Base-by-base conservation (phyloP, 352 stramenopile genomes). In the Phytophthora pinifolia region DNA sequence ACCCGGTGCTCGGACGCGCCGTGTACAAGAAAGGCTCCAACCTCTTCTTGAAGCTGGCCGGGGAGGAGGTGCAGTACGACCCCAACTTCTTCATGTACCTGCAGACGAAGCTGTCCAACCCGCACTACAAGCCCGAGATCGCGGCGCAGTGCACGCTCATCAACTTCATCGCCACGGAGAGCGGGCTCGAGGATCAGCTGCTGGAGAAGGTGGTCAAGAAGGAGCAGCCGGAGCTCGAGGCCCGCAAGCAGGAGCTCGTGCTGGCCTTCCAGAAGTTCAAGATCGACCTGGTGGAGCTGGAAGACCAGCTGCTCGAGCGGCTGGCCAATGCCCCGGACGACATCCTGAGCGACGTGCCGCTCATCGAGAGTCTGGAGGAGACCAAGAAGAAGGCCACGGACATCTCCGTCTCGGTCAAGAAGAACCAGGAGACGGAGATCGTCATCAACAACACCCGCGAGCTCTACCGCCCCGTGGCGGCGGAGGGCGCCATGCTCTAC, bases 91-190 rank as follows among this genome's bases (percentile, higher is more conserved):
- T 97, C 64, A 92, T 99, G 55, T 99, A 98, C 65, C 59, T 98
- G 50, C 96, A 98, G 62, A 99, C 96, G 1, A 98, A 98, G 67
- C 70, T 98, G 18, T 97, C 85, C 49, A 99, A 99, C 63, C 96
- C 96, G 15, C 96, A 99, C 65, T 99, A 98, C 79, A 98, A 98
- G 54, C 96, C 96, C n/a, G 96, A 99, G 66, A 98, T 98, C 37
- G 89, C 93, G 0, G 96, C 96, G 6, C 95, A 98, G 63, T 96
- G 88, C 46, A 98, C 96, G 27, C 59, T 99, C n/a, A 98, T 99
- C 65, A 99, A 99, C 74, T 99, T 98, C 52, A 98, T 98, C 66
- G 96, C 95, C 13, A 98, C 96, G 0, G 96, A 98, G 65, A 95
- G 83, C 41, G 96, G 96, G 10, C 62, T 99, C 0, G 93, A 99